Evolutionary conservation across 345 rosid genomes (phyloP), one percentile per base, ranked within the genome.

Genomic region (Pistacia integerrima): DNA sequence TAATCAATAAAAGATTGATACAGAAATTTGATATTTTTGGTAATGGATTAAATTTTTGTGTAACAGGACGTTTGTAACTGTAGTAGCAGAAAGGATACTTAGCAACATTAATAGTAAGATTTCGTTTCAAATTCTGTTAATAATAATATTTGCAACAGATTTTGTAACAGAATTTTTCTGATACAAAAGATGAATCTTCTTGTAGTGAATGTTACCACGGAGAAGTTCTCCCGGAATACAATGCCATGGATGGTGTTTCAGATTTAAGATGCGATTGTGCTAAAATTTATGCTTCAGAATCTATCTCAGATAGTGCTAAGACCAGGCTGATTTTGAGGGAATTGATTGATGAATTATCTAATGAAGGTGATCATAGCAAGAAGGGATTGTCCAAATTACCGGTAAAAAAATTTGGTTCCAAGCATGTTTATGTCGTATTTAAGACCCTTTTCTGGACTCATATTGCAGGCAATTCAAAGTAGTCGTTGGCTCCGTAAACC

Each of bases 361-460:
- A 72, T 1, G 75, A 54, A 4, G 57, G 51, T 0, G 82, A 80
- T 81, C 89, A 88, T 74, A 16, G 81, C 57, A 74, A 81, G 77
- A 91, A 82, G 80, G 97, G 94, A 22, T 91, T 94, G 92, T 77
- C 93, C 22, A 90, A 94, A 18, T 38, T 93, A 77, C 92, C 87
- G 92, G 92, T 90, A 88, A 85, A 36, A 30, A 30, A 30, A 30
- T 13, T 14, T 5, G 9, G 5, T 56, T 11, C 36, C 17, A 12
- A 54, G 16, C 4, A 54, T 54, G 14, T 7, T 54, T n/a, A 14
- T 4, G 58, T 17, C 5, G 18, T 14, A 30, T n/a, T 30, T 30
- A 30, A 30, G 11, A 8, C 11, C 13, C 14, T 17, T 65, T 9
- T 54, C 25, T 16, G 62, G 36, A 60, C n/a, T 60, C 28, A n/a